Base-by-base conservation (phyloP, 1,284 basidiomycete species). In the Schizopora paradoxa region DNA sequence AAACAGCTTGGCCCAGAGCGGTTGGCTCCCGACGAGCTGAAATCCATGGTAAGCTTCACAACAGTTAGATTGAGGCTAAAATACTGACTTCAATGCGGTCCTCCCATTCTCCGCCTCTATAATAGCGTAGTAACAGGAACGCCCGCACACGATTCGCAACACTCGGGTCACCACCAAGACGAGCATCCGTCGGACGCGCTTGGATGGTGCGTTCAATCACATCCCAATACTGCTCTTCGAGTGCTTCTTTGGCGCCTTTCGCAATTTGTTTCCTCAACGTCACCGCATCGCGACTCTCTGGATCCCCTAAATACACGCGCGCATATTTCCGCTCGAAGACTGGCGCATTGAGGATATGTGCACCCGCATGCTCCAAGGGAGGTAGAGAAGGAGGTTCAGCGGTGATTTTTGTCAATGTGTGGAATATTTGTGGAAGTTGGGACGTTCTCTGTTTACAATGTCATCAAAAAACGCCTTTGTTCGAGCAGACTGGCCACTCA, bases 1-100 rank as follows among this genome's bases (percentile, higher is more conserved):
- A 67, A 91, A 99, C 32, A 96, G 65, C 49, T 88, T 82, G 10
- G 94, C 94, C 93, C 93, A 99, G 11, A 98, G 59, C 5, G 93
- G 91, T 56, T 86, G 83, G 11, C 88, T 86, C 42, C 82, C 81
- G 19, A 94, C 79, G 43, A 91, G 70, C 86, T 92, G 49, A 19
- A 36, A 45, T 14, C 19, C 7, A 29, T 13, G 11, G 21, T 19
- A 26, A n/a, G 6, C 11, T 42, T 48, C 23, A 18, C 14, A 27
- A 34, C 22, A 35, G 34, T 14, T 49, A 8, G 54, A 42, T 41
- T 19, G 19, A 36, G n/a, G 42, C 14, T 16, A 11, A 37, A 8
- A 23, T 2, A 59, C 74, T 22, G 26, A 89, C 87, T 75, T 96
- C 91, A 47, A 93, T 82, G 45, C 81, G 74, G 53, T 87, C 86